These are phyloP conservation scores for Microdochium nivale DNA, from an alignment of 2,329 filamentous ascomycete species.

Conservation along the genomic window DNA sequence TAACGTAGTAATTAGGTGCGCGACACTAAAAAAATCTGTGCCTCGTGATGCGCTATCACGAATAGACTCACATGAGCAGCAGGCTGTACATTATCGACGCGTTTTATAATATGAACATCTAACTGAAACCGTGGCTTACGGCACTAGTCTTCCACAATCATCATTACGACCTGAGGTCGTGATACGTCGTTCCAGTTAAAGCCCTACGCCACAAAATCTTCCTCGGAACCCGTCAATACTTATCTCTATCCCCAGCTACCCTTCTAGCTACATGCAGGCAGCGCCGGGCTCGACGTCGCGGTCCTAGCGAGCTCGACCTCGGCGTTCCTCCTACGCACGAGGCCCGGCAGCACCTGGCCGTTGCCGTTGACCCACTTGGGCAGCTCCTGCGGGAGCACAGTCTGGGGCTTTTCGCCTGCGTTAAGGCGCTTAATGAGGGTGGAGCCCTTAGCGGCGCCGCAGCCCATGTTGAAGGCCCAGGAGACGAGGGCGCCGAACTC, in stretches of 20 bases:
- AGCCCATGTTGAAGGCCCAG: conserved; percentile 43
- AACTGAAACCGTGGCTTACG: too few species aligned
- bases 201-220: background rate
- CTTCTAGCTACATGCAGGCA: background rate
- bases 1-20: too few species aligned
- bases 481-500: conserved; percentile 43
- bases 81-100: too few species aligned
- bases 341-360: background rate
- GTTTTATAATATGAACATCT: too few species aligned
- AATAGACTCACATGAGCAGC: too few species aligned
- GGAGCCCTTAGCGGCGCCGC: conserved; percentile 28
- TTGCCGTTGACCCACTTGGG: conserved; percentile 37
- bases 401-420: conserved; percentile 29
- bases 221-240: background rate
- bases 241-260: background rate
- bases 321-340: background rate
- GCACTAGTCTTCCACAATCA: too few species aligned
- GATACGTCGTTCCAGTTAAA: too few species aligned
- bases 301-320: background rate
- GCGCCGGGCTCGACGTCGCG: background rate
- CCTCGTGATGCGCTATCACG: too few species aligned
- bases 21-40: too few species aligned
- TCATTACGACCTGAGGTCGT: too few species aligned
- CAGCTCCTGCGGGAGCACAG: conserved; percentile 33
- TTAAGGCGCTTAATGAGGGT: conserved; percentile 33